Evolutionary conservation across 129 eudicot genomes (phyloP), one percentile per base, ranked within the genome.

Genomic region (Pulicaria dysenterica): DNA sequence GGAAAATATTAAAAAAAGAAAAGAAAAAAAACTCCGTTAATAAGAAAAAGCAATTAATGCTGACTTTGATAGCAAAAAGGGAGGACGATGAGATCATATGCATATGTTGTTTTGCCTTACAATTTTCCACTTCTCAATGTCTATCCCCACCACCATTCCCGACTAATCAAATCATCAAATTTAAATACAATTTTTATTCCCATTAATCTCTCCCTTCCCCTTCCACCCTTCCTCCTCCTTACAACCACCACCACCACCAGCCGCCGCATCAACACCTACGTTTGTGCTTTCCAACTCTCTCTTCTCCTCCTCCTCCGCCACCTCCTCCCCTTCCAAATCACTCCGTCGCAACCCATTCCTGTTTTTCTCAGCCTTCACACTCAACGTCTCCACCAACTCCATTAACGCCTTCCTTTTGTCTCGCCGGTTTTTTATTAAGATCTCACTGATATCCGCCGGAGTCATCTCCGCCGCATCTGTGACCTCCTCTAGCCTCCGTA

Each of bases 391-490:
- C 75, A 87, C 7, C 70, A 93, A 74, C 50, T 87, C 98, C 63
- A 62, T 47, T 53, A 93, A 78, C 2, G 98, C 98, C 80, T 51
- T 82, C 40, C 42, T 74, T 44, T 79, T 90, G n/a, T 89, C 83
- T 10, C 92, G 68, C 63, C 96, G 79, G 64, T 87, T 82, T 83
- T 88, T 90, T 19, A 90, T 89, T 81, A 93, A 58, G 10, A 90
- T 89, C 82, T 93, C 98, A 41, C 96, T 90, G 7, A 90, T 59
- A 73, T 93, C 98, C 15, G 96, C 96, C 45, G 98, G 98, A 31
- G 98, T 93, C 89, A 90, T 87, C 80, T 74, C 82, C 43, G 95
- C 96, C 15, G 70, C 60, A 0, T 56, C 86, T 4, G 79, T 63
- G 61, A 90, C 89, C 79, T 61, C 70, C 72, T 79, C 86, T 39